Evolutionary conservation across 441 rosid species (phyloP).

Genomic region (Aleurites moluccanus): DNA sequence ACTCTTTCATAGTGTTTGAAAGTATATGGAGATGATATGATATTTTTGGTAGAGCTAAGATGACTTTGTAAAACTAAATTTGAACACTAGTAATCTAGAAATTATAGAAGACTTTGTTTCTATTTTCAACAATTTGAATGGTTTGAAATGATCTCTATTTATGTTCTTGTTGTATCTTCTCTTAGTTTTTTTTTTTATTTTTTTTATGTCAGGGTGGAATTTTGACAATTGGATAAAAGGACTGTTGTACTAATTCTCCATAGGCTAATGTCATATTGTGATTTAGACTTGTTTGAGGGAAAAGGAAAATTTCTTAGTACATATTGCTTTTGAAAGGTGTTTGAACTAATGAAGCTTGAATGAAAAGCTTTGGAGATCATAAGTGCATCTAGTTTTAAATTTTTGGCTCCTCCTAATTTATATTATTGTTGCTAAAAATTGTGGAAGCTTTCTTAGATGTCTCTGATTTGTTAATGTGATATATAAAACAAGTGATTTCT

Average conservation of each 20-base stretch:
- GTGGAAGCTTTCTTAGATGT: not conserved
- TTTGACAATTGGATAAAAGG: not conserved
- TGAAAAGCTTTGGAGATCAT: not conserved
- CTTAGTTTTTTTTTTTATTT: too few species aligned
- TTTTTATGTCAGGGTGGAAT: not conserved
- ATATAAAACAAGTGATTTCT: not conserved
- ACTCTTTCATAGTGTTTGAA: not conserved
- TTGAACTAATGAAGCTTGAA: not conserved
- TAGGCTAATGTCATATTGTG: not conserved
- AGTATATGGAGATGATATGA: not conserved
- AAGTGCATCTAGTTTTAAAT: not conserved
- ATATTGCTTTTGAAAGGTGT: not conserved
- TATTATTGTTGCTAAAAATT: not conserved
- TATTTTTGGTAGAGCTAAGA: not conserved
- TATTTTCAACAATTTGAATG: not conserved
- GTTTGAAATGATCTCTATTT: not conserved
- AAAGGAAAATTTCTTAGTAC: not conserved
- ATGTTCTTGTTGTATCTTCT: not conserved
- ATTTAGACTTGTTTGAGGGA: not conserved
- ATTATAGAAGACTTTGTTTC: not conserved
- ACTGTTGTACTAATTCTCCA: not conserved
- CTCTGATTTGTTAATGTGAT: not conserved
- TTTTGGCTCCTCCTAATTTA: not conserved
- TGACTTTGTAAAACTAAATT: conserved; percentile 2
- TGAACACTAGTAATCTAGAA: too few species aligned